These are phyloP conservation scores for Gyrodon lividus DNA, from an alignment of 768 basidiomycete genomes.

Conservation along the genomic window DNA sequence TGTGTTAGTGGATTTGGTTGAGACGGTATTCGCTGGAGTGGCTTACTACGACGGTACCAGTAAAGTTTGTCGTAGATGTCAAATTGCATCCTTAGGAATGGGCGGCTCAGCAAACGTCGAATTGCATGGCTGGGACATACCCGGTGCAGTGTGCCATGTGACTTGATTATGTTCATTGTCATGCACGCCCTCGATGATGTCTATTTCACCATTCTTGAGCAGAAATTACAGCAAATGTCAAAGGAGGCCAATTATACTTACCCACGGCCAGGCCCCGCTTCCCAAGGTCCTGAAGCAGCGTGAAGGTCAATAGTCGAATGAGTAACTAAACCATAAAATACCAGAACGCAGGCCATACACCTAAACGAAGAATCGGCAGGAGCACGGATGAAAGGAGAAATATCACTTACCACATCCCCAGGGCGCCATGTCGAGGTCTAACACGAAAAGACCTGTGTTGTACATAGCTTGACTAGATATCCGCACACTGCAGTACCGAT, in stretches of 20 bases:
- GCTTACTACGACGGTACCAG: constrained; percentile 63
- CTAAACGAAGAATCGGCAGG: constrained; percentile 33
- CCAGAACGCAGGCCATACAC: constrained; percentile 86
- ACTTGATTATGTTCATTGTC: constrained; percentile 85
- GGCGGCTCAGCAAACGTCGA: constrained; percentile 1
- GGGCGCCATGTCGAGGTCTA: constrained; percentile 81
- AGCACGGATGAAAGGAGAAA: not conserved
- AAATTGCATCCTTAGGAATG: constrained; percentile 52
- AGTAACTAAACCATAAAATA: constrained; percentile 22
- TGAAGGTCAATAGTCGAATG: not conserved
- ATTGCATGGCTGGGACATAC: constrained; percentile 28
- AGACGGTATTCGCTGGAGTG: not conserved
- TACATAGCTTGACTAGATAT: constrained; percentile 65
- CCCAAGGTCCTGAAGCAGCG: constrained; percentile 37
- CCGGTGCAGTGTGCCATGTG: constrained; percentile 72
- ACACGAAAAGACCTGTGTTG: constrained; percentile 78
- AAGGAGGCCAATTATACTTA: constrained; percentile 32
- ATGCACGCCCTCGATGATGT: constrained; percentile 83
- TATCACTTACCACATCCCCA: constrained; percentile 73
- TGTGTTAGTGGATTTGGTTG: not conserved
- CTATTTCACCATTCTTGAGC: constrained; percentile 71
- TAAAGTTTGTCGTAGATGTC: constrained; percentile 53
- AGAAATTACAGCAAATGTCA: constrained; percentile 7
- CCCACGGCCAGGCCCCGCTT: constrained; percentile 59
- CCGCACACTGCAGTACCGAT: constrained; percentile 55